Percentiles rank a stretch among this genome's conserved stretches.
Conservation (phyloP, 139 green algal species). For the Coccomyxa sp. region DNA sequence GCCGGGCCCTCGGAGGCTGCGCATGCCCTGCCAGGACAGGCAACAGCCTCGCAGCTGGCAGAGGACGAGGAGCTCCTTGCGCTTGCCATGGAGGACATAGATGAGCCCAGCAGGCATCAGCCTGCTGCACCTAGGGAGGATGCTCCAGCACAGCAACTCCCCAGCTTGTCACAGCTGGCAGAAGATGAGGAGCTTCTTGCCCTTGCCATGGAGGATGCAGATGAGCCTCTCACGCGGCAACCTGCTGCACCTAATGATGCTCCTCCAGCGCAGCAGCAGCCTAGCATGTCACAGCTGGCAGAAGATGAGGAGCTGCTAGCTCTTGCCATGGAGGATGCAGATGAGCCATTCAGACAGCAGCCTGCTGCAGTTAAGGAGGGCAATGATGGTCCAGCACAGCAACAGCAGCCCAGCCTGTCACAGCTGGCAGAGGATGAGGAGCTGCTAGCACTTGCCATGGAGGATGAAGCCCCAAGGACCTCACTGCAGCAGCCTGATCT, state of each 20-base stretch:
- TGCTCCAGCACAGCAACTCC: not conserved
- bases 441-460: constrained; percentile 17
- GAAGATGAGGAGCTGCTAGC: constrained; percentile 26
- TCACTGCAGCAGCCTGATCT: not conserved
- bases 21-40: too few relatives aligned
- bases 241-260: not conserved
- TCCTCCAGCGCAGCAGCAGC: not conserved
- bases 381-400: not conserved
- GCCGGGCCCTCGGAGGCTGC: not conserved
- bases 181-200: not conserved
- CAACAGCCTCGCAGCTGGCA: not conserved
- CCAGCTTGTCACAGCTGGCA: not conserved
- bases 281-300: not conserved
- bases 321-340: not conserved
- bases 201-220: not conserved
- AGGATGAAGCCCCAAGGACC: not conserved
- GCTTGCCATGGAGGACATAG: not conserved
- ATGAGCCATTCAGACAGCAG: not conserved
- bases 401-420: not conserved
- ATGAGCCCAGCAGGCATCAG: not conserved
- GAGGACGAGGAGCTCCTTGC: constrained; percentile 15
- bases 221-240: not conserved
- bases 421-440: constrained; percentile 8
- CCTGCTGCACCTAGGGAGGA: not conserved
- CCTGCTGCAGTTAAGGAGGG: too few relatives aligned